phyloP scores from a whole-genome alignment of 2,329 filamentous ascomycete species.

The Alternaria angustiovoidea region DNA sequence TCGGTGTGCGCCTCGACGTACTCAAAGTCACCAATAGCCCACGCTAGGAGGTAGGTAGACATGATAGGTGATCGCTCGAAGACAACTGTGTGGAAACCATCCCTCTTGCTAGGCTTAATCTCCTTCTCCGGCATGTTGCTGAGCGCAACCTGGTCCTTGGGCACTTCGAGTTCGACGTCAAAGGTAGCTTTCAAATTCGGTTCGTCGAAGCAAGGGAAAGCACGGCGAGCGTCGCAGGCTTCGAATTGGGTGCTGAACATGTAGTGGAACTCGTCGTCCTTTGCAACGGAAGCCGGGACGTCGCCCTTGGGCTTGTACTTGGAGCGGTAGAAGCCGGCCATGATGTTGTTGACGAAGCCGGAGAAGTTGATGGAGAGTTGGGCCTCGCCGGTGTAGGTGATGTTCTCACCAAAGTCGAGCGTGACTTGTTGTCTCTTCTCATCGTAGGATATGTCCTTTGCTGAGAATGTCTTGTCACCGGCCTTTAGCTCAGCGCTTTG shows the following conservation, averaged over 20 bases:
- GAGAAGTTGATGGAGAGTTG: constrained; percentile 75
- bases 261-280: constrained; percentile 69
- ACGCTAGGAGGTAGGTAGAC: constrained; percentile 95
- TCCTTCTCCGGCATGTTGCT: constrained; percentile 95
- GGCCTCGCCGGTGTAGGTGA: constrained; percentile 73
- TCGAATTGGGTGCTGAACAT: constrained; percentile 97
- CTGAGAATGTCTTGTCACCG: constrained; percentile 64
- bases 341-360: constrained; percentile 82
- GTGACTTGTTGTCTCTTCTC: constrained; percentile 83
- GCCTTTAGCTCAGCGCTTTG: constrained; percentile 69
- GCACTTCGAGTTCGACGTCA: constrained; percentile 91
- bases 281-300: constrained; percentile 79
- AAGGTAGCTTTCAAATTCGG: constrained; percentile 97
- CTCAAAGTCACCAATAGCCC: constrained; percentile 97
- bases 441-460: constrained; percentile 79
- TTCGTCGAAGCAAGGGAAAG: constrained; percentile 98
- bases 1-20: constrained; percentile 92
- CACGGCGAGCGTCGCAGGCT: constrained; percentile 90
- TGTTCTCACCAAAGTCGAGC: constrained; percentile 75
- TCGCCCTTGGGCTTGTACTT: constrained; percentile 85
- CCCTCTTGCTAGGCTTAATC: constrained; percentile 74
- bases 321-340: constrained; percentile 93
- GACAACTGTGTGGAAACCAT: constrained; percentile 77
- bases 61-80: constrained; percentile 93
- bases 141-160: constrained; percentile 84